phyloP scores from a whole-genome alignment of 148 eudicot species.

The Fagopyrum homotropicum region DNA sequence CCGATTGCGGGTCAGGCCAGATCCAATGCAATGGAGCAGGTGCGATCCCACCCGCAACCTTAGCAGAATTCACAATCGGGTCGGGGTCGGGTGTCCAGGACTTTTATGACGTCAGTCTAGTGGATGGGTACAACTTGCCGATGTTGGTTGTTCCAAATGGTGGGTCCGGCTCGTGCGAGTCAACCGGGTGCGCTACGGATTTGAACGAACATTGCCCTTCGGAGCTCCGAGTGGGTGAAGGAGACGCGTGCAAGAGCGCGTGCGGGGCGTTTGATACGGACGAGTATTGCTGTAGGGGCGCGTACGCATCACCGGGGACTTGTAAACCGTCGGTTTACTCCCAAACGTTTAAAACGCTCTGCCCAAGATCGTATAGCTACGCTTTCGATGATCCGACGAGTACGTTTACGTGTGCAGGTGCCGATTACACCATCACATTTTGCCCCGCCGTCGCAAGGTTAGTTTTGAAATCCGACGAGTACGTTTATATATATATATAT shows the following conservation, averaged over 20 bases:
- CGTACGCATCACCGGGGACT: neutral
- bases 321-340: conserved; percentile 6
- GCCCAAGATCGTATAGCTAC: conserved; percentile 11
- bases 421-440: conserved; percentile 6
- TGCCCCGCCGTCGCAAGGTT: neutral
- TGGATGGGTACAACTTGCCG: conserved; percentile 76
- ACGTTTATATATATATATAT: neutral
- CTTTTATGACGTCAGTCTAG: conserved; percentile 84
- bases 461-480: neutral
- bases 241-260: conserved; percentile 8
- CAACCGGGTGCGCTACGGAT: conserved; percentile 65
- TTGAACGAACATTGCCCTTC: conserved; percentile 26
- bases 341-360: neutral
- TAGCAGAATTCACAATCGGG: conserved; percentile 84
- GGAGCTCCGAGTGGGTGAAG: neutral
- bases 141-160: conserved; percentile 50
- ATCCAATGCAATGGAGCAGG: conserved; percentile 59
- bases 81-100: conserved; percentile 28
- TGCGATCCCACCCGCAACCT: conserved; percentile 60
- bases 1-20: conserved; percentile 61
- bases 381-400: conserved; percentile 7
- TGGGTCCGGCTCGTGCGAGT: conserved; percentile 51
- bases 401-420: conserved; percentile 10
- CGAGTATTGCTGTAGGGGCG: conserved; percentile 10
- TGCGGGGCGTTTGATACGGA: conserved; percentile 6